These are phyloP conservation scores for Ustilago cynodontis DNA, from an alignment of 1,284 basidiomycete genomes.

Conservation along the genomic window DNA sequence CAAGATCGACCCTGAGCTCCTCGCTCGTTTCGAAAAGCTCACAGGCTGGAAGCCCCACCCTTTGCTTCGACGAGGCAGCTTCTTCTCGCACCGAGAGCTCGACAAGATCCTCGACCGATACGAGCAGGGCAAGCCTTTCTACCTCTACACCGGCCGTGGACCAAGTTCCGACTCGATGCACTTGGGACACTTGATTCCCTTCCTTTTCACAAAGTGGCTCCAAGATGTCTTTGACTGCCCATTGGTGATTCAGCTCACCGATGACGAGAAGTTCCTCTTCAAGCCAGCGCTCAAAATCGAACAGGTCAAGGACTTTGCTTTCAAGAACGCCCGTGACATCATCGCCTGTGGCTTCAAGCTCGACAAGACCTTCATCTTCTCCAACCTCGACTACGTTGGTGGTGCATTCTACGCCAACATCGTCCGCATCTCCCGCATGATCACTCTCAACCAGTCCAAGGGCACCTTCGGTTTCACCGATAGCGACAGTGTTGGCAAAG, in stretches of 20 bases:
- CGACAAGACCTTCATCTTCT: constrained; percentile 97
- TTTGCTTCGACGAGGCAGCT: constrained; percentile 89
- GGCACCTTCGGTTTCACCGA: constrained; percentile 94
- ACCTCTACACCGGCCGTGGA: constrained; percentile 96
- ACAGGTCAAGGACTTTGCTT: constrained; percentile 86
- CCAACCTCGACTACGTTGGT: constrained; percentile 86
- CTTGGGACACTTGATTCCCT: constrained; percentile 96
- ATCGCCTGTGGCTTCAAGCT: constrained; percentile 94
- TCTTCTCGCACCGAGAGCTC: constrained; percentile 97
- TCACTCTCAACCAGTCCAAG: constrained; percentile 92
- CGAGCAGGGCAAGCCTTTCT: constrained; percentile 97
- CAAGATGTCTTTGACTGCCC: constrained; percentile 97
- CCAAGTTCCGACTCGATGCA: constrained; percentile 98
- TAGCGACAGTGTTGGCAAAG: constrained; percentile 95
- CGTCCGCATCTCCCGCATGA: constrained; percentile 89
- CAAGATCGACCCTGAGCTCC: constrained; percentile 80
- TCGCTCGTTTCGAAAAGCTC: constrained; percentile 89
- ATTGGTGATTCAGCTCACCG: constrained; percentile 93
- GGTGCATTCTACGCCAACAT: constrained; percentile 95
- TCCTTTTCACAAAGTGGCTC: constrained; percentile 98
- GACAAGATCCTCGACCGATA: constrained; percentile 93
- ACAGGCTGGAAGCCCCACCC: constrained; percentile 93
- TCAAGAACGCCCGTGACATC: constrained; percentile 91
- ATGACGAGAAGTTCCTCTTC: constrained; percentile 99
- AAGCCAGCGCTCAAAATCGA: constrained; percentile 92